A percentile compares a stretch with the other conserved stretches of the same genome.
These are phyloP conservation scores for Anthracocystis walkeri DNA, from an alignment of 1,284 basidiomycete species.

Conservation along the genomic window DNA sequence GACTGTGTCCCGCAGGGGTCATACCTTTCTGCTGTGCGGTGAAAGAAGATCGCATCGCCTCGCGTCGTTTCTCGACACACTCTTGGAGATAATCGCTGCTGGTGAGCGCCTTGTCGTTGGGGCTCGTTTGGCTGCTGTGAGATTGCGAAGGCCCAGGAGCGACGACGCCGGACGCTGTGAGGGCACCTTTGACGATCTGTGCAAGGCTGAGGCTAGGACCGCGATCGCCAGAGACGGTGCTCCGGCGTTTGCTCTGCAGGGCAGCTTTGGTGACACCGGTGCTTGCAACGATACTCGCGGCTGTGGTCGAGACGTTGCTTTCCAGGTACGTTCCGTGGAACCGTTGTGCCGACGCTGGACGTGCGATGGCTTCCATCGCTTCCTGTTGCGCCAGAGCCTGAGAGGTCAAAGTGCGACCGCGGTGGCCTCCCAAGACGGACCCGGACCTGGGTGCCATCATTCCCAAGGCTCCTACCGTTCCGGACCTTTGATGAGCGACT, in stretches of 20 bases:
- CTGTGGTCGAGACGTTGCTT: constrained; percentile 31
- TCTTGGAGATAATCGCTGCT: constrained; percentile 50
- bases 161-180: constrained; percentile 46
- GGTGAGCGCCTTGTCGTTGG: constrained; percentile 24
- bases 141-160: constrained; percentile 24
- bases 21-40: constrained; percentile 56
- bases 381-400: constrained; percentile 39
- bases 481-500: constrained; percentile 31
- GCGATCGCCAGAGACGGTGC: constrained; percentile 49
- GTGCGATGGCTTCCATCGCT: constrained; percentile 24
- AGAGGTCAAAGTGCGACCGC: constrained; percentile 28
- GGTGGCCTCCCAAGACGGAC: constrained; percentile 22
- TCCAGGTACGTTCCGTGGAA: constrained; percentile 37
- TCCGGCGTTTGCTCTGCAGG: constrained; percentile 49
- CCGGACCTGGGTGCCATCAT: constrained; percentile 27
- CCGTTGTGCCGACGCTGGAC: constrained; percentile 41
- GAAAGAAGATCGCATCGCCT: constrained; percentile 54
- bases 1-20: constrained; percentile 15
- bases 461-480: constrained; percentile 34
- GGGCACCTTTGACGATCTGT: constrained; percentile 49
- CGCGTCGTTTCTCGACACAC: constrained; percentile 50
- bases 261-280: constrained; percentile 41
- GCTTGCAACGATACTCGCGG: constrained; percentile 35
- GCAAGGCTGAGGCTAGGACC: constrained; percentile 44
- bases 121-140: constrained; percentile 31